Evolutionary conservation across 208 protist species (phyloP).

Genomic region (Balamuthia mandrillaris): DNA sequence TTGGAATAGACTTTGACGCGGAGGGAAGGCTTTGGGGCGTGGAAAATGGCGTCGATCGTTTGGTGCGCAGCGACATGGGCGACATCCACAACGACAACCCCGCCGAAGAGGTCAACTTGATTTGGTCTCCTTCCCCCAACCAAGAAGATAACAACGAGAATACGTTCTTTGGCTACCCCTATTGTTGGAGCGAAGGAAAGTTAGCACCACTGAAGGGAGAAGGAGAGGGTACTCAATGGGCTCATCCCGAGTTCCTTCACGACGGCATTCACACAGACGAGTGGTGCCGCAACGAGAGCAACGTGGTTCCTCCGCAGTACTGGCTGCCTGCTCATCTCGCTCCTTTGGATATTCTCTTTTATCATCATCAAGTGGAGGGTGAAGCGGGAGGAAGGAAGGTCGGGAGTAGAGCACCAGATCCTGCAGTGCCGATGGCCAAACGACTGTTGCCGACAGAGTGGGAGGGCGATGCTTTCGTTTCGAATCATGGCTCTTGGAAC

Average conservation of each 20-base stretch:
- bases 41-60: slow-evolving; percentile 31
- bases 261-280: slow-evolving; percentile 26
- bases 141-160: too few relatives aligned
- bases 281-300: slow-evolving; percentile 8
- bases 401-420: too few relatives aligned
- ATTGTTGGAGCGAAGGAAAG: slow-evolving; percentile 39
- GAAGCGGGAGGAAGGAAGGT: too few relatives aligned
- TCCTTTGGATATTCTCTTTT: slow-evolving; percentile 33
- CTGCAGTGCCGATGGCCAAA: too few relatives aligned
- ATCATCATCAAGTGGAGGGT: too few relatives aligned
- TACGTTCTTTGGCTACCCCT: slow-evolving; percentile 29
- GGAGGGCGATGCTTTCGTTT: slow-evolving; percentile 5
- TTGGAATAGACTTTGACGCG: background rate
- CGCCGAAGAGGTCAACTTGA: slow-evolving; percentile 37
- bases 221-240: slow-evolving; percentile 14
- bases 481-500: slow-evolving; percentile 8
- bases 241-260: background rate
- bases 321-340: slow-evolving; percentile 12
- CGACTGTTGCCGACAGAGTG: background rate
- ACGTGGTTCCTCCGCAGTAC: background rate
- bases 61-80: background rate
- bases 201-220: background rate
- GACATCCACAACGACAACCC: slow-evolving; percentile 36
- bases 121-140: background rate
- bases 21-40: background rate